These are phyloP conservation scores for Leishmania major DNA, from an alignment of 208 protist species.

Conservation along the genomic window DNA sequence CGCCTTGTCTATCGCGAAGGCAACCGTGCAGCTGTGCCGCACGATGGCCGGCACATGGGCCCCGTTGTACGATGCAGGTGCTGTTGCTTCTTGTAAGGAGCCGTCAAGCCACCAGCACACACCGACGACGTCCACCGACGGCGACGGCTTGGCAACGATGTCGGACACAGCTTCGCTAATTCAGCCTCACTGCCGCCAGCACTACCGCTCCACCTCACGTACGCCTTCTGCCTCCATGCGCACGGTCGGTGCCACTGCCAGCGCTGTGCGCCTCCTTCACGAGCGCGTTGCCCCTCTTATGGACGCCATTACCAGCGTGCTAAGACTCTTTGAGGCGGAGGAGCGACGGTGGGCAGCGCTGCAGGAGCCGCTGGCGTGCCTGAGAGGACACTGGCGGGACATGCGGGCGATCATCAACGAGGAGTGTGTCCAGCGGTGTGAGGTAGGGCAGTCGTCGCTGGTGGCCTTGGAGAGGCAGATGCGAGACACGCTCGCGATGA, in stretches of 20 bases:
- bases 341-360: slow-evolving; percentile 23
- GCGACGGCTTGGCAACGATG: background rate
- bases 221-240: background rate
- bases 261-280: slow-evolving; percentile 9
- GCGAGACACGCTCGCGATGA: background rate
- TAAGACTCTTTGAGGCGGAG: slow-evolving; percentile 14
- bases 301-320: background rate
- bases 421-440: slow-evolving; percentile 13
- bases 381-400: background rate
- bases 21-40: slow-evolving; percentile 26
- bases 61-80: background rate
- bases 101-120: background rate
- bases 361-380: background rate
- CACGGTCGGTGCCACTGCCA: background rate
- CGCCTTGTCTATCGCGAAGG: slow-evolving; percentile 6
- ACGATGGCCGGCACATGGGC: slow-evolving; percentile 5
- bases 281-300: slow-evolving; percentile 6
- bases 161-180: background rate
- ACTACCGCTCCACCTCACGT: slow-evolving; percentile 6
- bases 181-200: background rate
- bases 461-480: background rate
- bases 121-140: background rate
- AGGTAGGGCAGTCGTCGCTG: slow-evolving; percentile 5
- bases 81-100: background rate
- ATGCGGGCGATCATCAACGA: slow-evolving; percentile 3